Evolutionary conservation across 1,284 basidiomycete species (phyloP), one percentile per base, ranked within the genome.

Genomic region (Cryptococcus floricola): DNA sequence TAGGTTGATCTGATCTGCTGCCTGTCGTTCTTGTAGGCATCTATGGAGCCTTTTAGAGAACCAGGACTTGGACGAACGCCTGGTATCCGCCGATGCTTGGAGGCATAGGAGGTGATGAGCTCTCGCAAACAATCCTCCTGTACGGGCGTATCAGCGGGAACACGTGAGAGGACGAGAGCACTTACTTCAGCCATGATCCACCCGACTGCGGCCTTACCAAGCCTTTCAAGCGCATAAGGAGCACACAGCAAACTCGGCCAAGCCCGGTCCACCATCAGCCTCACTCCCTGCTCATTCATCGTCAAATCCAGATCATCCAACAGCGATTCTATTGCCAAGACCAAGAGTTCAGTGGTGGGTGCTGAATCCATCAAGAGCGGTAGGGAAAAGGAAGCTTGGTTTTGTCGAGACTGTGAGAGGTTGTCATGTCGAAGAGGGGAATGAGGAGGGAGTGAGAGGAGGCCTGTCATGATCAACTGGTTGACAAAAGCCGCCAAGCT

Each of bases 241-340:
- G 87, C 85, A 45, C 84, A 81, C 73, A 88, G 79, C 6, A 84
- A 81, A 60, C 83, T 86, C 0, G 88, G 88, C 84, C 85, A 88
- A 57, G 87, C 82, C 59, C 84, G 81, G 50, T 83, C 81, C 10
- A 78, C 75, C 16, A 90, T 77, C 10, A 90, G 75, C 7, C 87
- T 72, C 53, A 89, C 81, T 0, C 85, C 88, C 19, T 82, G 78
- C 73, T 91, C 88, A 65, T 89, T 88, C 34, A 85, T 79, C 0
- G 85, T 83, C 23, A 91, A 75, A 69, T 88, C 84, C 27, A 88
- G 70, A 61, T 89, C 86, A 2, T 80, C 77, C 19, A 91, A 75
- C 60, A 85, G 85, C 1, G 82, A 81, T 68, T 89, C 88, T n/a
- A 89, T 82, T 0, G 85, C 80, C 6, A 83, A 80, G 10, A 88